These are phyloP conservation scores for Lasiodiplodia sp. DNA, from an alignment of 2,329 filamentous ascomycete genomes.

Conservation along the genomic window DNA sequence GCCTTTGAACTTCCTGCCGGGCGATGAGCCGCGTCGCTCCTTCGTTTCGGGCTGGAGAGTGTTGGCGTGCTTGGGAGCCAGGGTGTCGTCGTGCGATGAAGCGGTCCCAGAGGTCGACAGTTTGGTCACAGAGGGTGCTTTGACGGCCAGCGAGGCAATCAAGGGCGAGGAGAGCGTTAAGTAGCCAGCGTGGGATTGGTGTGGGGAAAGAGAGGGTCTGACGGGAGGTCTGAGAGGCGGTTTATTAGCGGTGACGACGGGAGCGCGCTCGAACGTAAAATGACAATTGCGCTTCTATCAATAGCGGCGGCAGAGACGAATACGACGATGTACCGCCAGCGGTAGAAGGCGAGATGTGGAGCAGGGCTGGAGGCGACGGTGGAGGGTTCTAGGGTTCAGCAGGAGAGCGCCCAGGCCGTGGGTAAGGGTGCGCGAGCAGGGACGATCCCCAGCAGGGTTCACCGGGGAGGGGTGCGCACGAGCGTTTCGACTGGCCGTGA, in stretches of 20 bases:
- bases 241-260: conserved; percentile 38
- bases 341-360: conserved; percentile 29
- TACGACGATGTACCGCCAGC: conserved; percentile 31
- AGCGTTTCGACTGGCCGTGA: conserved; percentile 18
- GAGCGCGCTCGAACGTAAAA: conserved; percentile 11
- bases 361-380: conserved; percentile 29
- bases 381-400: conserved; percentile 21
- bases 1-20: conserved; percentile 73
- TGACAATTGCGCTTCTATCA: conserved; percentile 18
- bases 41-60: conserved; percentile 39
- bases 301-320: conserved; percentile 14
- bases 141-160: conserved; percentile 49
- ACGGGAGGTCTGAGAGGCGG: conserved; percentile 40
- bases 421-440: conserved; percentile 27
- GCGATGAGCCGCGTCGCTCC: conserved; percentile 69
- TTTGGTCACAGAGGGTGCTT: conserved; percentile 45
- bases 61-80: conserved; percentile 42
- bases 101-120: conserved; percentile 43
- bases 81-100: conserved; percentile 35
- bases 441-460: conserved; percentile 26
- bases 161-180: conserved; percentile 59
- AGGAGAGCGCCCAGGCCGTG: conserved; percentile 24
- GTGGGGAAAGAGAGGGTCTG: conserved; percentile 53
- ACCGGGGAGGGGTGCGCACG: conserved; percentile 16
- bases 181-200: conserved; percentile 57